Base-by-base conservation (phyloP, 371 early-diverging fungal species). In the Mucor racemosus region DNA sequence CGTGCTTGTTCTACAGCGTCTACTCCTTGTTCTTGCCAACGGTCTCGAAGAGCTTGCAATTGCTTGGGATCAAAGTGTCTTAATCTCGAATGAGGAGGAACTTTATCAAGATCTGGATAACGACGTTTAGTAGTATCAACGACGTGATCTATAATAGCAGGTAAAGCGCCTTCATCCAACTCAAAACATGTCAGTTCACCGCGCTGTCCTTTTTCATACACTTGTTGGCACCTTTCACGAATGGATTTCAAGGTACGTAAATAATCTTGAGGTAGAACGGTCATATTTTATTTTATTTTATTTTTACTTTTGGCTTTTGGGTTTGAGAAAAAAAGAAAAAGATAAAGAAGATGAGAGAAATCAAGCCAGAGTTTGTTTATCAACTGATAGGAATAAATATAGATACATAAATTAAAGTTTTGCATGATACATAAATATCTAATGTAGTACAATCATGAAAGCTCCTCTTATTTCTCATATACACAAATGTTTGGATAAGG, bases 21-120 rank as follows among this genome's bases (percentile, higher is more conserved):
- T 6, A 80, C 65, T 13, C 58, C 65, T 17, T 68, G 57, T 17
- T 34, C 33, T 36, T 72, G 33, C 77, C 77, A 77, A 34, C 56
- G 44, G 13, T 68, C 36, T 0, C 85, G 65, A 58, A 94, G 76
- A 26, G 75, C 75, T 34, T 79, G 75, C 34, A 88, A 55, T 13
- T 88, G 85, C 1, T 80, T 71, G 41, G 88, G 80, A 57, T 88
- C 90, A 76, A 94, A 95, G 55, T 95, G 95, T 39, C 96, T 87
- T 85, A 95, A 87, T 53, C 97, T 86, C 8, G 95, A 91, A 71
- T 97, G 97, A 17, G 94, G 91, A 5, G 97, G 95, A 50, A 96
- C 92, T 38, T 74, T 77, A 46, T 71, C 60, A 34, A 86, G 64
- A 7, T 83, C 75, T 10, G 85, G 66, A 21, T 92, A 94, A 70